Conservation (phyloP, 176 grass and related monocot genomes). For the Leersia perrieri region DNA sequence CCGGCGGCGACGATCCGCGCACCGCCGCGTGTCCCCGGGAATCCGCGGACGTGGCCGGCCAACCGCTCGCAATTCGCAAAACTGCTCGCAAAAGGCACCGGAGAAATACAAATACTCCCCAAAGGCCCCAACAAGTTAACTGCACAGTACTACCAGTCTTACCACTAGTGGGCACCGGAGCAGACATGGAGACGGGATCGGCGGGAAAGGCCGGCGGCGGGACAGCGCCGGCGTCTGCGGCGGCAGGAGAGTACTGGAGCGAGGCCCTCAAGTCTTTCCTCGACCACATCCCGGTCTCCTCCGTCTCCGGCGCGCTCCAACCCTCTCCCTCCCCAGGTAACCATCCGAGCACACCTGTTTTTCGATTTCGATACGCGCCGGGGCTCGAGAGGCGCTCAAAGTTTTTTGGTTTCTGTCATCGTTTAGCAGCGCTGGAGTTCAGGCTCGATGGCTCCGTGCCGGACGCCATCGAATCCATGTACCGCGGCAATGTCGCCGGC, state of each 20-base stretch:
- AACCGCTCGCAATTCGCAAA: not conserved
- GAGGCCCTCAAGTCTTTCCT: constrained; percentile 63
- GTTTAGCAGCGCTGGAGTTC: constrained; percentile 49
- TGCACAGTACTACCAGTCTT: no score
- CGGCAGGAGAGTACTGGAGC: constrained; percentile 38
- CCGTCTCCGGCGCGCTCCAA: constrained; percentile 28
- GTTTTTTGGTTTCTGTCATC: not conserved
- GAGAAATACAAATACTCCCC: not conserved
- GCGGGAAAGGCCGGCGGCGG: not conserved
- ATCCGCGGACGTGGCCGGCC: constrained; percentile 26
- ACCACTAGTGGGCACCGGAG: no score
- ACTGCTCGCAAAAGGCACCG: not conserved
- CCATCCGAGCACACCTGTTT: no score
- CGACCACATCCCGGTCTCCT: constrained; percentile 56
- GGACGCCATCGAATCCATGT: constrained; percentile 46
- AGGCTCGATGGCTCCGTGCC: constrained; percentile 30
- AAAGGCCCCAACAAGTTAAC: no score
- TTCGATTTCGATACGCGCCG: not conserved
- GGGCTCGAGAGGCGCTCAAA: not conserved
- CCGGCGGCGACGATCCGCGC: not conserved
- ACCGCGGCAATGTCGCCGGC: constrained; percentile 23
- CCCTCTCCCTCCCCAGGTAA: constrained; percentile 28
- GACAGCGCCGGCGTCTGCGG: not conserved
- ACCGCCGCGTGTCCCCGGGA: constrained; percentile 11
- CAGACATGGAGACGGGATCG: constrained; percentile 23